phyloP scores from a whole-genome alignment of 192 early-diverging fungal species.

The Mortierella hygrophila region DNA sequence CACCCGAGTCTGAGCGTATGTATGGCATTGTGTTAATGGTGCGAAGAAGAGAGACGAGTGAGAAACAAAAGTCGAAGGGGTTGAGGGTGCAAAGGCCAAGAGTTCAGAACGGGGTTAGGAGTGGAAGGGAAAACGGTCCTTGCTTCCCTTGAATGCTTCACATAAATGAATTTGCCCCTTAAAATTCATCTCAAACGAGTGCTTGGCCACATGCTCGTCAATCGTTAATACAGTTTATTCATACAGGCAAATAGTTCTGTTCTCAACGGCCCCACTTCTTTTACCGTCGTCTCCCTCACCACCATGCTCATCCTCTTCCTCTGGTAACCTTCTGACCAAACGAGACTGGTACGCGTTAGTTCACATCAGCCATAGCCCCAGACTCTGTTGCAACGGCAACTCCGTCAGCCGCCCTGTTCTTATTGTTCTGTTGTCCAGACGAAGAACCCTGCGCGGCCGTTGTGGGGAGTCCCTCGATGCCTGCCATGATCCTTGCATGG shows the following conservation, averaged over 20 bases:
- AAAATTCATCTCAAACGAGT: background rate
- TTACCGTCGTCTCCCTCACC: background rate
- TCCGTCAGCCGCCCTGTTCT: slow-evolving; percentile 26
- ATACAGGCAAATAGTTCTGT: background rate
- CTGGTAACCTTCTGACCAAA: background rate
- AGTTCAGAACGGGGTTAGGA: too few relatives aligned
- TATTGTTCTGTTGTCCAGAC: slow-evolving; percentile 27
- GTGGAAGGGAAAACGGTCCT: too few relatives aligned
- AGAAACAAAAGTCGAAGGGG: background rate
- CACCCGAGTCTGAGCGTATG: slow-evolving; percentile 12
- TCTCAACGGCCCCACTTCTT: background rate
- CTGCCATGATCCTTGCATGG: slow-evolving; percentile 61
- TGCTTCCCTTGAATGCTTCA: background rate
- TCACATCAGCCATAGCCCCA: slow-evolving; percentile 51
- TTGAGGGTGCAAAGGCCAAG: background rate
- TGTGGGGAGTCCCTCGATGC: slow-evolving; percentile 45
- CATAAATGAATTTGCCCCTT: background rate
- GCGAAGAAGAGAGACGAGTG: background rate
- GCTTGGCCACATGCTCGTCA: background rate
- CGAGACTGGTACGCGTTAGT: background rate
- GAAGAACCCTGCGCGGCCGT: slow-evolving; percentile 25
- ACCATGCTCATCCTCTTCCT: background rate
- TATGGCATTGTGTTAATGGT: slow-evolving; percentile 7
- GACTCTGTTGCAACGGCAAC: slow-evolving; percentile 30
- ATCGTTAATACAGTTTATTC: background rate